Base-by-base conservation (phyloP, 2,329 filamentous ascomycete genomes). In the Stagonosporopsis vannaccii region DNA sequence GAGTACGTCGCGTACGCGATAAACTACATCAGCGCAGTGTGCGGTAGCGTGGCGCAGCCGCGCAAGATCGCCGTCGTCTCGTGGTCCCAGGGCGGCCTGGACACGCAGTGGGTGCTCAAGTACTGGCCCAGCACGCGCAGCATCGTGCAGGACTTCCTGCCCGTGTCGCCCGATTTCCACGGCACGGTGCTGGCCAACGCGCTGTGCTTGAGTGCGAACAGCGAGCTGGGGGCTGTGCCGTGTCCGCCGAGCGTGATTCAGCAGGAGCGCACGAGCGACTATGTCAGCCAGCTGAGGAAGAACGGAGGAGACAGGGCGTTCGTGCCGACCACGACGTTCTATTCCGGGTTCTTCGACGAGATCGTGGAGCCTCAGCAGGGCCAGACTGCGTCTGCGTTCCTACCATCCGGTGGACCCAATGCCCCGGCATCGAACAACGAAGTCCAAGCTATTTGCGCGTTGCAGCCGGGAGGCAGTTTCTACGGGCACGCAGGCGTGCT, bases 1-100 rank as follows among this genome's bases (percentile, higher is more conserved):
- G 84, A 86, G 66, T 85, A 82, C 61, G 79, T 84, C 35, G 82
- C 82, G 3, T 85, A 87, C 67, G 82, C 84, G 5, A 81, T 86
- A 57, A 83, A 86, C 72, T 86, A 86, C 70, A 77, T 85, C 54
- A 67, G 72, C 20, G 60, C 66, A 15, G 73, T 82, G 71, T 82
- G 6, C 73, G 75, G 17, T 35, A 52, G 9, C 15, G 44, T 37
- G 6, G 44, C 23, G 17, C 17, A 15, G 7, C 54, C 44, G 33
- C 47, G 32, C 33, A 58, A 62, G n/a, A 56, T 67, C 11, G 60
- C 59, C 17, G 72, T 84, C 19, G 69, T 85, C n/a, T 77, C 76
- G 13, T 86, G 81, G 82, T 85, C 82, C 0, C 83, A 87, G 69
- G 84, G 84, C 15, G 80, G 79, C 43, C 70, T 86, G 2, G 74